Conservation (phyloP, 1,139 yeast species). For the Saccharomyces pastorianus region DNA sequence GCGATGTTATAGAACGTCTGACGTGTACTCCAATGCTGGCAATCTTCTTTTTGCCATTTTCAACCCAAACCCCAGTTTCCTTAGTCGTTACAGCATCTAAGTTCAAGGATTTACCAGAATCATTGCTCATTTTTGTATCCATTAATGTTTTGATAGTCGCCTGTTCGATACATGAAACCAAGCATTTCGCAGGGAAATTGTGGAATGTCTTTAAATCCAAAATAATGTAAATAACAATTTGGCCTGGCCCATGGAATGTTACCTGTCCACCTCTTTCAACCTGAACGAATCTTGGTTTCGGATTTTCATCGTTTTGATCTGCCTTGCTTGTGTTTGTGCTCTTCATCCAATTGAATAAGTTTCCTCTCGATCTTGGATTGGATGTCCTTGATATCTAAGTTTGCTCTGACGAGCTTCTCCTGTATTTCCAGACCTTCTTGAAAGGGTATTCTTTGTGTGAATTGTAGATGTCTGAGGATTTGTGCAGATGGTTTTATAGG, state of each 20-base stretch:
- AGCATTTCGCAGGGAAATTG: slow-evolving; percentile 62
- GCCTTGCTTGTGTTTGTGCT: no score
- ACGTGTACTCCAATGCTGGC: slow-evolving; percentile 89
- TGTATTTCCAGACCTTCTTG: slow-evolving; percentile 56
- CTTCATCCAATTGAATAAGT: slow-evolving; percentile 36
- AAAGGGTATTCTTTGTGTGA: slow-evolving; percentile 47
- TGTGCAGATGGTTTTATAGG: slow-evolving; percentile 32
- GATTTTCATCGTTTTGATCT: no score
- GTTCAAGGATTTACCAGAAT: slow-evolving; percentile 28
- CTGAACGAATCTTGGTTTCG: slow-evolving; percentile 47
- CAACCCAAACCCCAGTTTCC: slow-evolving; percentile 84
- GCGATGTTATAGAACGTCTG: slow-evolving; percentile 76
- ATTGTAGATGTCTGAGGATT: slow-evolving; percentile 54
- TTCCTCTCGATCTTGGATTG: slow-evolving; percentile 42
- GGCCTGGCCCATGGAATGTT: slow-evolving; percentile 96
- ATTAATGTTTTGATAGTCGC: slow-evolving; percentile 50
- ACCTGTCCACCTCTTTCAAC: slow-evolving; percentile 93
- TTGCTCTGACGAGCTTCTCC: slow-evolving; percentile 50
- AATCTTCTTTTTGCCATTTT: slow-evolving; percentile 48
- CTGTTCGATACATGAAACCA: slow-evolving; percentile 61
- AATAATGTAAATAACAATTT: slow-evolving; percentile 76
- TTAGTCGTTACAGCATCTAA: slow-evolving; percentile 48
- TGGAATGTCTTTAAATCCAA: slow-evolving; percentile 60
- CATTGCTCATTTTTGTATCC: slow-evolving; percentile 22
- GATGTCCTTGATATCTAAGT: slow-evolving; percentile 53